A percentile compares a stretch with the other conserved stretches of the same genome.
These are phyloP conservation scores for Annulohypoxylon stygium DNA, from an alignment of 495 filamentous ascomycete genomes.

Conservation along the genomic window DNA sequence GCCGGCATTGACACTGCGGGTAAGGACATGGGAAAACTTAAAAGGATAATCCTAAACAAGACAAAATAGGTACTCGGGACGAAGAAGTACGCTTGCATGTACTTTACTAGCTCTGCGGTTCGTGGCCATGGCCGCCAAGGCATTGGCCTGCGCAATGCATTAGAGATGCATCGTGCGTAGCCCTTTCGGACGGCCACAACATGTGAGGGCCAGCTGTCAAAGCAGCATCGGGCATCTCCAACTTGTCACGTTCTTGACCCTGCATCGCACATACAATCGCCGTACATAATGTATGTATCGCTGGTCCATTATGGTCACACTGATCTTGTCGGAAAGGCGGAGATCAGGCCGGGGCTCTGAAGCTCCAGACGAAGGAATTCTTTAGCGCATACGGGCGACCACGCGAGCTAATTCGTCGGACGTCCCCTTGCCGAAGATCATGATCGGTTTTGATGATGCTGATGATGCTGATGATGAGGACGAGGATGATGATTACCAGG, in stretches of 20 bases:
- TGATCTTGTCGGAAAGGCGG: conserved; percentile 49
- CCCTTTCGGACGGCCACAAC: conserved; percentile 41
- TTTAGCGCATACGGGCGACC: conserved; percentile 23
- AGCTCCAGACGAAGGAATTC: conserved; percentile 41
- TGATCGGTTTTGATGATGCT: conserved; percentile 18
- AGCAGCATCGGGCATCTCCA: conserved; percentile 49
- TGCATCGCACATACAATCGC: conserved; percentile 38
- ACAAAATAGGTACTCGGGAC: conserved; percentile 13
- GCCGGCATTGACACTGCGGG: conserved; percentile 37
- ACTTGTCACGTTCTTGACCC: conserved; percentile 49
- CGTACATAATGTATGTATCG: conserved; percentile 28
- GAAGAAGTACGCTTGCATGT: conserved; percentile 18
- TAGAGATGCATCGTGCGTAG: conserved; percentile 44
- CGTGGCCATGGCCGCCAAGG: conserved; percentile 46
- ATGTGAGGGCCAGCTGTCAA: conserved; percentile 49
- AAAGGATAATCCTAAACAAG: conserved; percentile 7
- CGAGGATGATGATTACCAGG: conserved; percentile 20
- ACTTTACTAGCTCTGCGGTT: conserved; percentile 38
- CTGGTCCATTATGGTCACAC: conserved; percentile 40
- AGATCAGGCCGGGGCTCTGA: conserved; percentile 47
- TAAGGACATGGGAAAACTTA: conserved; percentile 18
- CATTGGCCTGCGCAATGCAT: conserved; percentile 48
- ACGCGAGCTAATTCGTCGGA: conserved; percentile 30
- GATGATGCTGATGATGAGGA: conserved; percentile 18
- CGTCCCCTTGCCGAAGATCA: conserved; percentile 29